These are phyloP conservation scores for Boletus mariae DNA, from an alignment of 1,284 basidiomycete genomes.

Conservation along the genomic window DNA sequence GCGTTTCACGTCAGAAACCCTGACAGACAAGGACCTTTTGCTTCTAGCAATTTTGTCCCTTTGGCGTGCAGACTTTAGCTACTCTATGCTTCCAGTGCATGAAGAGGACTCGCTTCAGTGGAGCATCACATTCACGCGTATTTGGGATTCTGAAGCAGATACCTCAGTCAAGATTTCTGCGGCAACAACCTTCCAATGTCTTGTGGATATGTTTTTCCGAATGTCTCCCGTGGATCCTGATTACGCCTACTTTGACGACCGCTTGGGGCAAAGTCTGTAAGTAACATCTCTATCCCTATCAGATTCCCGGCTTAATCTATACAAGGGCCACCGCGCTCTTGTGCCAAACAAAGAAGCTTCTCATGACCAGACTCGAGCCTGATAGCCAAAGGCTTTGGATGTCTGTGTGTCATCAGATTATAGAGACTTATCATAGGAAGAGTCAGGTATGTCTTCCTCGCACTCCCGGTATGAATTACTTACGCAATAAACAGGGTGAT, in stretches of 20 bases:
- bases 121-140: slow-evolving; percentile 43
- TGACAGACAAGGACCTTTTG: slow-evolving; percentile 63
- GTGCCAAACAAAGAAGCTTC: slow-evolving; percentile 53
- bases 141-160: slow-evolving; percentile 64
- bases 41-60: slow-evolving; percentile 62
- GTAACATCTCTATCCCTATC: slow-evolving; percentile 7
- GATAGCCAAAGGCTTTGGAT: slow-evolving; percentile 67
- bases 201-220: slow-evolving; percentile 45
- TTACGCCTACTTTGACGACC: slow-evolving; percentile 33
- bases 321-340: slow-evolving; percentile 53
- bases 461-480: background rate
- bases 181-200: slow-evolving; percentile 45
- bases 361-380: slow-evolving; percentile 54
- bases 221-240: slow-evolving; percentile 40
- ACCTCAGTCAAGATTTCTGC: slow-evolving; percentile 60
- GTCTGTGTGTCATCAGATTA: slow-evolving; percentile 54
- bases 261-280: slow-evolving; percentile 35
- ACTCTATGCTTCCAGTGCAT: slow-evolving; percentile 39
- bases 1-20: slow-evolving; percentile 51
- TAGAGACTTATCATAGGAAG: slow-evolving; percentile 51
- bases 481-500: slow-evolving; percentile 34
- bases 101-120: slow-evolving; percentile 42
- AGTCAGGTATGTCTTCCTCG: slow-evolving; percentile 39
- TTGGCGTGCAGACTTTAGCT: slow-evolving; percentile 56
- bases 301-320: slow-evolving; percentile 7